phyloP scores from a whole-genome alignment of 352 stramenopile genomes.

The Phytophthora meadii region DNA sequence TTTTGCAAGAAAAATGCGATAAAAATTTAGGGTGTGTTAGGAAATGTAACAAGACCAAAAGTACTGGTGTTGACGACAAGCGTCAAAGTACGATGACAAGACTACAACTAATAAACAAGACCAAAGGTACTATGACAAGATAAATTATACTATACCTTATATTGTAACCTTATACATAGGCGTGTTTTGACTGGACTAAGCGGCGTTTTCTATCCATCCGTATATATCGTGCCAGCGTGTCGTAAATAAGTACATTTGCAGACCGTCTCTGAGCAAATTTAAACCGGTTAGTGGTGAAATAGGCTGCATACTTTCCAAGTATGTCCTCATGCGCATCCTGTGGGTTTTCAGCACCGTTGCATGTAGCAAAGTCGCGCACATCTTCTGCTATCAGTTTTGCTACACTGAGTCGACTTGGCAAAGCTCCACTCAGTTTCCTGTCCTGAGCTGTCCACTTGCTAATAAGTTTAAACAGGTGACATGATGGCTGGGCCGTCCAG shows the following conservation, averaged over 20 bases:
- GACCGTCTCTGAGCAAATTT: neutral
- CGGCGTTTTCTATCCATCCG: conserved; percentile 9
- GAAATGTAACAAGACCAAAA: conserved; percentile 7
- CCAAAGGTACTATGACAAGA: conserved; percentile 3
- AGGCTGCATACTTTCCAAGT: neutral
- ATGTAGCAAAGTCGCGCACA: neutral
- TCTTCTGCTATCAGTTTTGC: conserved; percentile 5
- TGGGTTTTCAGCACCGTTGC: neutral
- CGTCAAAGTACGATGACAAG: conserved; percentile 1
- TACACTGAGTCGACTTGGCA: too few relatives aligned
- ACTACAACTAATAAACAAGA: conserved; percentile 6
- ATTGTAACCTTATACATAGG: neutral
- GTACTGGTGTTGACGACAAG: neutral
- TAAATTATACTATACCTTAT: conserved; percentile 1
- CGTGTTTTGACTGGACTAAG: neutral
- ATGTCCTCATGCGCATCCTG: neutral
- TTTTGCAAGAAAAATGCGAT: neutral
- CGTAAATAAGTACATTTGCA: neutral
- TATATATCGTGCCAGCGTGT: conserved; percentile 5
- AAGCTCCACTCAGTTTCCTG: too few relatives aligned
- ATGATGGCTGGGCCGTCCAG: conserved; percentile 5
- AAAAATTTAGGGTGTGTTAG: neutral
- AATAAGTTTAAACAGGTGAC: conserved; percentile 11
- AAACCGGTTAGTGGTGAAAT: conserved; percentile 9
- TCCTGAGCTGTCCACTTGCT: neutral